Evolutionary conservation across 2,329 filamentous ascomycete genomes (phyloP).

Genomic region (Hysterium pulicare): DNA sequence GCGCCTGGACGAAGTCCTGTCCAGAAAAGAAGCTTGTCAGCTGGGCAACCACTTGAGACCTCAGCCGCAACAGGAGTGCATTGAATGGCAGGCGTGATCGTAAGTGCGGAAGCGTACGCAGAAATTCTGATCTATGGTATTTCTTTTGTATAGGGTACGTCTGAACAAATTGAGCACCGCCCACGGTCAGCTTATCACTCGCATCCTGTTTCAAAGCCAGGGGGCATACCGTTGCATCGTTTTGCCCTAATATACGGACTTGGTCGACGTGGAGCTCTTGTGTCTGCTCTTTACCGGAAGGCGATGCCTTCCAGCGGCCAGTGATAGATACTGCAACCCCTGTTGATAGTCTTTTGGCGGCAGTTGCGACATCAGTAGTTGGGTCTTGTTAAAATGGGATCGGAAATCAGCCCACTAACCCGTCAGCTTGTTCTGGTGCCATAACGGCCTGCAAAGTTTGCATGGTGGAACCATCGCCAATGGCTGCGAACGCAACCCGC

Average conservation of each 20-base stretch:
- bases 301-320: constrained; percentile 73
- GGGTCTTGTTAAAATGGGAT: neutral
- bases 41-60: constrained; percentile 73
- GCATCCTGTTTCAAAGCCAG: constrained; percentile 2
- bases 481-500: constrained; percentile 72
- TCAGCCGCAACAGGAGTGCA: constrained; percentile 73
- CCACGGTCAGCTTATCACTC: constrained; percentile 15
- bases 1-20: constrained; percentile 73
- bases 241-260: constrained; percentile 69
- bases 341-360: constrained; percentile 59
- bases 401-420: constrained; percentile 52
- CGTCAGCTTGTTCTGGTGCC: constrained; percentile 65
- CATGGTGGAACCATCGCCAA: constrained; percentile 83
- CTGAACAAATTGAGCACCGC: constrained; percentile 44
- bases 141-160: constrained; percentile 95
- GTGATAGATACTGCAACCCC: constrained; percentile 75
- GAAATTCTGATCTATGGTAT: constrained; percentile 84
- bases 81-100: constrained; percentile 79
- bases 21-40: constrained; percentile 72
- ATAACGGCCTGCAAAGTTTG: constrained; percentile 78
- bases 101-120: constrained; percentile 84
- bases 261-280: constrained; percentile 75
- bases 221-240: constrained; percentile 73
- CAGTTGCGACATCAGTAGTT: neutral
- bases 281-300: constrained; percentile 62